Percentiles rank a stretch among this genome's conserved stretches.
Evolutionary conservation across 108 stramenopile species (phyloP).

Genomic region (Pseudonitzschia delicatissima): DNA sequence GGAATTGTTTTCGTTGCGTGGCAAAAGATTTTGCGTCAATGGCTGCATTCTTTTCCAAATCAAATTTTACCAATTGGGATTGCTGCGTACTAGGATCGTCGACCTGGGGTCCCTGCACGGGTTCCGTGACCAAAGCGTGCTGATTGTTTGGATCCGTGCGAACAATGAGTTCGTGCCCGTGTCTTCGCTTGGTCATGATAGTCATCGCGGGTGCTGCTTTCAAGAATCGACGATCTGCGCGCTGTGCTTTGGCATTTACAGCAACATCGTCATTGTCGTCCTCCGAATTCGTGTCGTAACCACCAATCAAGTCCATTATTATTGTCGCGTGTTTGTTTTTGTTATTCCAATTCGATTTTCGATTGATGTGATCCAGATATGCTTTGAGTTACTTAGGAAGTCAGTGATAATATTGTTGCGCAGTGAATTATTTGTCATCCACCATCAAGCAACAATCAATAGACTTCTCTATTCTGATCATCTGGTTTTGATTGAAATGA

Average conservation of each 20-base stretch:
- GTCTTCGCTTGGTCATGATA: constrained; percentile 39
- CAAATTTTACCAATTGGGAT: not conserved
- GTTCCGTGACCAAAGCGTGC: constrained; percentile 31
- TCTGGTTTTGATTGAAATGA: too few relatives aligned
- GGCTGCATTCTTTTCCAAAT: constrained; percentile 43
- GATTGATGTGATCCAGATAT: too few relatives aligned
- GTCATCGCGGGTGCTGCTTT: constrained; percentile 48
- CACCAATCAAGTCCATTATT: constrained; percentile 42
- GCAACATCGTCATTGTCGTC: not conserved
- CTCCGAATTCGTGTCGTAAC: constrained; percentile 34
- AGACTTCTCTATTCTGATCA: too few relatives aligned
- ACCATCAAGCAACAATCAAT: too few relatives aligned
- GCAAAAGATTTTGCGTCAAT: constrained; percentile 59
- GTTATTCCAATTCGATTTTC: too few relatives aligned
- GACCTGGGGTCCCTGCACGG: constrained; percentile 48
- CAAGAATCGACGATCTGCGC: constrained; percentile 47
- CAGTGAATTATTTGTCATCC: too few relatives aligned
- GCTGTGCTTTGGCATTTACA: constrained; percentile 33
- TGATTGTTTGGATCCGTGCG: constrained; percentile 19
- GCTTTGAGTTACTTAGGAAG: too few relatives aligned
- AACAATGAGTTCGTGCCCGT: constrained; percentile 39
- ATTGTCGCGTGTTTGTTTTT: not conserved
- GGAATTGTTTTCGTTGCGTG: constrained; percentile 62
- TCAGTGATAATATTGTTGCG: too few relatives aligned
- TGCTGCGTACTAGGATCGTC: constrained; percentile 33